A percentile compares a stretch with the other conserved stretches of the same genome.
These are phyloP conservation scores for Cyclotella kingstonii DNA, from an alignment of 108 stramenopile genomes.

Conservation along the genomic window DNA sequence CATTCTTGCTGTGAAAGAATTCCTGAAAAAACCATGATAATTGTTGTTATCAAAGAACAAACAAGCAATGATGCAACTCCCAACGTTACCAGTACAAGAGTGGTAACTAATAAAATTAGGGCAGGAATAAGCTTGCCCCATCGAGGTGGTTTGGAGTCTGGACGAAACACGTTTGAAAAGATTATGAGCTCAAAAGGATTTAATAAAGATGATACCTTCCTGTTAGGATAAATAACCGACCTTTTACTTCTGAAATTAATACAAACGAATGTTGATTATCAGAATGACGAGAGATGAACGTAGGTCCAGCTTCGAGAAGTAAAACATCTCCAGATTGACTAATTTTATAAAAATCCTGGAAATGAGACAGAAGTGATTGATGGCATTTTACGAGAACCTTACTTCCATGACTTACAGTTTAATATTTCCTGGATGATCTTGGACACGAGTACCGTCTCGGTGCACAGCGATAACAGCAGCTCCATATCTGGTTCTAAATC, in stretches of 20 bases:
- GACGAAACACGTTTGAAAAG: too few relatives aligned
- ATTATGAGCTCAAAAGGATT: too few relatives aligned
- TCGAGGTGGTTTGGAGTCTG: conserved; percentile 84
- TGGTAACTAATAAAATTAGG: conserved; percentile 53
- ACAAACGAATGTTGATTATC: conserved; percentile 75
- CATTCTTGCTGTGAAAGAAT: conserved; percentile 83
- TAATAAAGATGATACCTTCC: too few relatives aligned
- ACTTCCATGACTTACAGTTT: conserved; percentile 27
- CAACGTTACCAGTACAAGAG: conserved; percentile 44
- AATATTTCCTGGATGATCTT: conserved; percentile 80
- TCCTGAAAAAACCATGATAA: conserved; percentile 65
- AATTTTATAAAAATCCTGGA: not conserved
- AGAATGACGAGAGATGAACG: conserved; percentile 56
- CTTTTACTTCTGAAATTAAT: conserved; percentile 76
- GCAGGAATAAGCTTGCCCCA: conserved; percentile 64
- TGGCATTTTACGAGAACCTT: not conserved
- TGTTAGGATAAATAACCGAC: too few relatives aligned
- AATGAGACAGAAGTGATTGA: not conserved
- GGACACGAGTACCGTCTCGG: conserved; percentile 70
- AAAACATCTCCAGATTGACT: conserved; percentile 84
- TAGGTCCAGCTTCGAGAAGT: conserved; percentile 80
- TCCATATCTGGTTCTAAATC: conserved; percentile 78
- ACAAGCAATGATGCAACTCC: conserved; percentile 59
- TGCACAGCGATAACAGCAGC: conserved; percentile 88
- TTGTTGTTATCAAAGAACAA: conserved; percentile 55